Evolutionary conservation across 768 basidiomycete species (phyloP).

Genomic region (Hypholoma sublateritium): DNA sequence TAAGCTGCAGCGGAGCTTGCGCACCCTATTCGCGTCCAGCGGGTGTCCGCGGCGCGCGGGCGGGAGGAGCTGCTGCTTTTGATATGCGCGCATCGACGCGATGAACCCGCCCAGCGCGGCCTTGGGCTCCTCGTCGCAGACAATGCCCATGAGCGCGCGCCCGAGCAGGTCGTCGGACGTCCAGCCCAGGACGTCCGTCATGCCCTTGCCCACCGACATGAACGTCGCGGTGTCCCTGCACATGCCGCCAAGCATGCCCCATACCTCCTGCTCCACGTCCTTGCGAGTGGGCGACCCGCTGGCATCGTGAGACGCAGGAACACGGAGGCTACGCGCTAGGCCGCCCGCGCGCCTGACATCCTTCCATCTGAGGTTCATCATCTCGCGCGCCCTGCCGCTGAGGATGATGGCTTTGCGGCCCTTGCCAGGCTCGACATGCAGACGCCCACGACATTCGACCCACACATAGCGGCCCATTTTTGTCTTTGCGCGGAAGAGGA

Average conservation of each 20-base stretch:
- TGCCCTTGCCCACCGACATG: slow-evolving; percentile 47
- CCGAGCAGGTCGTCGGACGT: slow-evolving; percentile 53
- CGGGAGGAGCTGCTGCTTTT: not conserved
- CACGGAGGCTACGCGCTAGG: slow-evolving; percentile 22
- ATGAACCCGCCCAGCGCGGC: slow-evolving; percentile 26
- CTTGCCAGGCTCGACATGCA: slow-evolving; percentile 92
- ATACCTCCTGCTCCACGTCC: slow-evolving; percentile 39
- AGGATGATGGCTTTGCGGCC: slow-evolving; percentile 93
- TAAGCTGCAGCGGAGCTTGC: slow-evolving; percentile 34
- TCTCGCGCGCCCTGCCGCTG: slow-evolving; percentile 72
- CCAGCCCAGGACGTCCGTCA: slow-evolving; percentile 69
- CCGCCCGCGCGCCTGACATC: slow-evolving; percentile 55
- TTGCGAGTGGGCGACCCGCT: not conserved
- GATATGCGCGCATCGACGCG: slow-evolving; percentile 12
- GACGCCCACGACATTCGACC: slow-evolving; percentile 87
- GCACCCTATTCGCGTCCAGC: slow-evolving; percentile 17
- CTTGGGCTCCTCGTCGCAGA: slow-evolving; percentile 22
- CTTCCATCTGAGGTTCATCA: slow-evolving; percentile 64
- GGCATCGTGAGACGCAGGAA: not conserved
- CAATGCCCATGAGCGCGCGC: slow-evolving; percentile 37
- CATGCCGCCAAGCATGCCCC: slow-evolving; percentile 49
- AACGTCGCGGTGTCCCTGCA: slow-evolving; percentile 39
- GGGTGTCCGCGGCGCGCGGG: not conserved
- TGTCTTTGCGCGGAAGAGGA: slow-evolving; percentile 81
- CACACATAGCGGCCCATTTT: slow-evolving; percentile 73